phyloP scores from a whole-genome alignment of 108 stramenopile genomes.

The Bacterosira constricta region DNA sequence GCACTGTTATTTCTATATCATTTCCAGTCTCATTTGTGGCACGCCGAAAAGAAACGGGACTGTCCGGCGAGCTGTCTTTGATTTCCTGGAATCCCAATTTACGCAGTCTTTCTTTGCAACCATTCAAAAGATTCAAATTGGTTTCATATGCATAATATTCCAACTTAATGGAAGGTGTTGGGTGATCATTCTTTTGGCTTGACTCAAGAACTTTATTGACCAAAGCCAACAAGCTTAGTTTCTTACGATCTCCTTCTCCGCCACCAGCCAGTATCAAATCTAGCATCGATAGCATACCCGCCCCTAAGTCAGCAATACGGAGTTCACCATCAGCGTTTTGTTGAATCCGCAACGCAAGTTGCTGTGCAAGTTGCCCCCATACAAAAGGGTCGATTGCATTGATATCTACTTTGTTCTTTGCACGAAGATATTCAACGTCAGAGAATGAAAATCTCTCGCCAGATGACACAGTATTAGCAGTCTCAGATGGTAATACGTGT shows the following conservation, averaged over 20 bases:
- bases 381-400: slow-evolving; percentile 61
- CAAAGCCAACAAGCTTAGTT: slow-evolving; percentile 37
- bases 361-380: slow-evolving; percentile 58
- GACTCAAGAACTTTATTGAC: slow-evolving; percentile 9
- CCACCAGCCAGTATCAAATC: slow-evolving; percentile 61
- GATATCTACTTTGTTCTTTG: slow-evolving; percentile 83
- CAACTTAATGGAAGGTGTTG: slow-evolving; percentile 21
- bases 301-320: slow-evolving; percentile 74
- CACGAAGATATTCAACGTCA: slow-evolving; percentile 67
- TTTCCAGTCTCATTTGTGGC: slow-evolving; percentile 8
- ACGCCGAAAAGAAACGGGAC: not conserved
- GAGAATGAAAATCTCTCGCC: slow-evolving; percentile 48
- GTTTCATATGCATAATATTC: slow-evolving; percentile 84
- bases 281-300: slow-evolving; percentile 79
- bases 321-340: slow-evolving; percentile 15
- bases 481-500: slow-evolving; percentile 39
- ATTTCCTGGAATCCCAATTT: slow-evolving; percentile 62
- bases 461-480: slow-evolving; percentile 10
- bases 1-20: slow-evolving; percentile 49
- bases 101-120: slow-evolving; percentile 48
- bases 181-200: slow-evolving; percentile 4
- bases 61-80: not conserved
- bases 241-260: slow-evolving; percentile 24
- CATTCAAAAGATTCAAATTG: slow-evolving; percentile 55
- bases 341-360: slow-evolving; percentile 32